Conservation (phyloP, 495 filamentous ascomycete species). For the Cercophora sp. region DNA sequence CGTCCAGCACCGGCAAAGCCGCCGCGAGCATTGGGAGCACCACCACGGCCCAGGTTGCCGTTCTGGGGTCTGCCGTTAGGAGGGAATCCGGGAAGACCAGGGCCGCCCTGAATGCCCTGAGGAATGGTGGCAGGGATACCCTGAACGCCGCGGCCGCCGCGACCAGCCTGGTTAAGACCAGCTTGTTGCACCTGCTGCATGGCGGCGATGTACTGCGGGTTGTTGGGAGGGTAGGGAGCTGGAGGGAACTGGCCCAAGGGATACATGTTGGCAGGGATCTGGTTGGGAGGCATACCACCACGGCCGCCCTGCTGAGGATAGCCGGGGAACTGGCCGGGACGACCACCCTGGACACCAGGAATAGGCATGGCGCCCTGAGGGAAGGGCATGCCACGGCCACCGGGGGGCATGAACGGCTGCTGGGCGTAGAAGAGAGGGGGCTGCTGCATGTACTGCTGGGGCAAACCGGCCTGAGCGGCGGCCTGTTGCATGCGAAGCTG, state of each 20-base stretch:
- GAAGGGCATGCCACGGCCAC: conserved; percentile 82
- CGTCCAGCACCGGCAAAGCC: conserved; percentile 52
- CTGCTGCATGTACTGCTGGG: conserved; percentile 77
- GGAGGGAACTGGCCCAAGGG: conserved; percentile 71
- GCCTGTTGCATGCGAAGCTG: conserved; percentile 97
- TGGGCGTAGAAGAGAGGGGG: conserved; percentile 86
- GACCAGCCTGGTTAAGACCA: conserved; percentile 54
- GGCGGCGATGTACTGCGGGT: conserved; percentile 53
- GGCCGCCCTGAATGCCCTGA: conserved; percentile 45
- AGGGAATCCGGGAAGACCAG: conserved; percentile 62
- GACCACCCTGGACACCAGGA: conserved; percentile 73
- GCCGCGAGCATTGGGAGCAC: conserved; percentile 32
- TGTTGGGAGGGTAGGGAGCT: conserved; percentile 48
- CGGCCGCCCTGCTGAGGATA: conserved; percentile 84
- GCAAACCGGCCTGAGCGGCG: conserved; percentile 87
- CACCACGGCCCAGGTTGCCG: conserved; percentile 38
- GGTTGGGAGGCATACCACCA: conserved; percentile 68
- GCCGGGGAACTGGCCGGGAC: conserved; percentile 77
- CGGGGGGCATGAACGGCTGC: conserved; percentile 74
- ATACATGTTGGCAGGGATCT: conserved; percentile 80
- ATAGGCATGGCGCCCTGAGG: conserved; percentile 78
- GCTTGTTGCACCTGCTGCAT: conserved; percentile 68
- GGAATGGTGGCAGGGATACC: conserved; percentile 65
- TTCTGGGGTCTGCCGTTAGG: conserved; percentile 46
- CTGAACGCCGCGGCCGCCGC: conserved; percentile 72